Evolutionary conservation across 768 basidiomycete genomes (phyloP).

Genomic region (Hericium coralloides): DNA sequence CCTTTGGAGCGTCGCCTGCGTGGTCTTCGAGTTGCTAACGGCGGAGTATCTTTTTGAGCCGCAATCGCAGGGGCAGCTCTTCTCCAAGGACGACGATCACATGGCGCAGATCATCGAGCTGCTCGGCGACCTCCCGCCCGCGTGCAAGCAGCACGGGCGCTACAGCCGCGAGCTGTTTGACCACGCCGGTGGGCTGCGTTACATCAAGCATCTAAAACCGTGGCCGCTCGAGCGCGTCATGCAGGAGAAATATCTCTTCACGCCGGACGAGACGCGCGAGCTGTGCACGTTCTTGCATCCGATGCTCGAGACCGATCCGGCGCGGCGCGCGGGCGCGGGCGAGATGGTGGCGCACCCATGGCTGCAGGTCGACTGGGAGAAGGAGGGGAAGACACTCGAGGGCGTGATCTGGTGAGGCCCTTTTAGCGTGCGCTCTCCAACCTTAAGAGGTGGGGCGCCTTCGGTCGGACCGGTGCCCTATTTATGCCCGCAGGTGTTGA

Average conservation of each 20-base stretch:
- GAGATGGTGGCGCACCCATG: slow-evolving; percentile 73
- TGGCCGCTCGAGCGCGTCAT: slow-evolving; percentile 83
- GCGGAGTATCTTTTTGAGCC: slow-evolving; percentile 92
- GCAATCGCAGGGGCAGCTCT: slow-evolving; percentile 69
- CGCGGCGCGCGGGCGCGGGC: slow-evolving; percentile 57
- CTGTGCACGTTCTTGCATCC: slow-evolving; percentile 65
- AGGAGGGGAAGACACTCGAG: slow-evolving; percentile 21
- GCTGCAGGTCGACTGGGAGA: slow-evolving; percentile 36
- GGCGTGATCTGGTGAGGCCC: slow-evolving; percentile 22
- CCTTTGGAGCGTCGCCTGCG: slow-evolving; percentile 87
- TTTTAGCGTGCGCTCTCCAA: not conserved
- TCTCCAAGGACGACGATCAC: slow-evolving; percentile 92
- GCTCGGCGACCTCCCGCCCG: slow-evolving; percentile 65
- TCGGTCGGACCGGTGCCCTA: not conserved
- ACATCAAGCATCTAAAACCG: slow-evolving; percentile 65
- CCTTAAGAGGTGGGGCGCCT: not conserved
- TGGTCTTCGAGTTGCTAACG: slow-evolving; percentile 86
- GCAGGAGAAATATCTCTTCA: slow-evolving; percentile 80
- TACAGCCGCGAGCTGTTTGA: slow-evolving; percentile 85
- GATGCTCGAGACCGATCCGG: slow-evolving; percentile 67
- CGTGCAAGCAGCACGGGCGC: slow-evolving; percentile 75
- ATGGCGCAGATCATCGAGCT: slow-evolving; percentile 93
- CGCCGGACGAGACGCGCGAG: slow-evolving; percentile 43
- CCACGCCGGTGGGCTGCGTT: slow-evolving; percentile 51
- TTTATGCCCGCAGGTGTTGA: not conserved